Percentiles rank a stretch among this genome's conserved stretches.
phyloP scores from a whole-genome alignment of 1,284 basidiomycete genomes.

The Taiwanofungus camphoratus region DNA sequence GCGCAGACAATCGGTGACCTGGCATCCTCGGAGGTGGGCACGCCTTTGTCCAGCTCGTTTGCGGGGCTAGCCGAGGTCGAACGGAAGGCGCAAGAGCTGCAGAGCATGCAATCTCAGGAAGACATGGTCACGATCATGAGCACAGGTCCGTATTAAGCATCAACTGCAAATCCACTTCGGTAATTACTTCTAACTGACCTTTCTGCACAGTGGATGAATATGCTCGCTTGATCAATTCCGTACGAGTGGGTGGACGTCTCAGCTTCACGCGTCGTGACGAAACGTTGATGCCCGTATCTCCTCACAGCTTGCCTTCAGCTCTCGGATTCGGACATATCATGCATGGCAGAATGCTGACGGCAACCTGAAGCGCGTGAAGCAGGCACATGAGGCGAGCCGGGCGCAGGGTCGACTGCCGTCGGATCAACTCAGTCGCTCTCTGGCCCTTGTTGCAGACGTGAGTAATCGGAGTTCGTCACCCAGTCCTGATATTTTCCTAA shows the following conservation, averaged over 20 bases:
- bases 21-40: conserved; percentile 70
- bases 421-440: conserved; percentile 61
- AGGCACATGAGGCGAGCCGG: conserved; percentile 77
- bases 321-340: conserved; percentile 80
- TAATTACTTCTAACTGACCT: not conserved
- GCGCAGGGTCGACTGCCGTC: conserved; percentile 63
- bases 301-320: conserved; percentile 74
- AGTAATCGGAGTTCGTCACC: too few relatives aligned
- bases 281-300: conserved; percentile 1
- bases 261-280: conserved; percentile 2
- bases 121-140: conserved; percentile 76
- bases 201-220: conserved; percentile 76
- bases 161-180: not conserved
- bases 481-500: too few relatives aligned
- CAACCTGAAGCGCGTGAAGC: conserved; percentile 68
- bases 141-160: conserved; percentile 43
- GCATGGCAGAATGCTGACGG: conserved; percentile 77
- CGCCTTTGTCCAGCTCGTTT: conserved; percentile 64
- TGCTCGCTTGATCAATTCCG: conserved; percentile 84
- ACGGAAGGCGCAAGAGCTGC: conserved; percentile 62
- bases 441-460: conserved; percentile 79
- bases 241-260: conserved; percentile 54
- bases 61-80: conserved; percentile 70
- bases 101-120: conserved; percentile 68
- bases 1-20: conserved; percentile 61